phyloP scores from a whole-genome alignment of 768 basidiomycete genomes.

The Coprinopsis cinerea region DNA sequence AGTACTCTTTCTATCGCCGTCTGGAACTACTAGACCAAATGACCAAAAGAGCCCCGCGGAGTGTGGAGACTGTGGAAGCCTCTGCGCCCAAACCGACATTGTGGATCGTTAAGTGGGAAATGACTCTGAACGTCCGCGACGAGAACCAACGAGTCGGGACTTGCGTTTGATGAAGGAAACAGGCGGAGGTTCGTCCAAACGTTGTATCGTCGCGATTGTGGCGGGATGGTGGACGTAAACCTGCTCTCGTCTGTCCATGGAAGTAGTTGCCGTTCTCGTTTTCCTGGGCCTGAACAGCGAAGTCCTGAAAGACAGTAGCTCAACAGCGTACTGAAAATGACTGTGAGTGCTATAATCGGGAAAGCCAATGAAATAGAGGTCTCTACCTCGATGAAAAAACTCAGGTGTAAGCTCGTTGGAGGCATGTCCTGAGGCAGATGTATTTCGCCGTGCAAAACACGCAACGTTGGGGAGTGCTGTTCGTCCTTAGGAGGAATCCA shows the following conservation, averaged over 20 bases:
- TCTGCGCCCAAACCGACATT: too few species aligned
- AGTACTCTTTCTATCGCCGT: too few species aligned
- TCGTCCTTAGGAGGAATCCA: background rate
- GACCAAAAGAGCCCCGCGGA: too few species aligned
- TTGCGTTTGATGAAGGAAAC: background rate
- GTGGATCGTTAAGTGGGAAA: too few species aligned
- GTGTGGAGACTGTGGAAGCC: too few species aligned
- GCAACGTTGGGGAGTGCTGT: background rate
- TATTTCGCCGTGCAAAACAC: constrained; percentile 1
- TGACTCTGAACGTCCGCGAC: too few species aligned
- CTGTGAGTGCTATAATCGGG: background rate
- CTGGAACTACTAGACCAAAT: too few species aligned
- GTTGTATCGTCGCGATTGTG: background rate
- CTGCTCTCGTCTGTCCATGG: background rate
- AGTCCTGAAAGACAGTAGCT: background rate
- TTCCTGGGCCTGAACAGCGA: background rate
- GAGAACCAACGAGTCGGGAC: too few species aligned
- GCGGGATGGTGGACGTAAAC: background rate
- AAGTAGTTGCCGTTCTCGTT: background rate
- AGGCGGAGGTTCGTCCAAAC: background rate
- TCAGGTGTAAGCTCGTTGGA: background rate
- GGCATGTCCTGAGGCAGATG: background rate
- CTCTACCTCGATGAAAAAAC: background rate
- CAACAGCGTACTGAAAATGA: background rate
- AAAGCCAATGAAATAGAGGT: background rate